Evolutionary conservation across 2,329 filamentous ascomycete species (phyloP).

Genomic region (Aurifilum marmelostoma): DNA sequence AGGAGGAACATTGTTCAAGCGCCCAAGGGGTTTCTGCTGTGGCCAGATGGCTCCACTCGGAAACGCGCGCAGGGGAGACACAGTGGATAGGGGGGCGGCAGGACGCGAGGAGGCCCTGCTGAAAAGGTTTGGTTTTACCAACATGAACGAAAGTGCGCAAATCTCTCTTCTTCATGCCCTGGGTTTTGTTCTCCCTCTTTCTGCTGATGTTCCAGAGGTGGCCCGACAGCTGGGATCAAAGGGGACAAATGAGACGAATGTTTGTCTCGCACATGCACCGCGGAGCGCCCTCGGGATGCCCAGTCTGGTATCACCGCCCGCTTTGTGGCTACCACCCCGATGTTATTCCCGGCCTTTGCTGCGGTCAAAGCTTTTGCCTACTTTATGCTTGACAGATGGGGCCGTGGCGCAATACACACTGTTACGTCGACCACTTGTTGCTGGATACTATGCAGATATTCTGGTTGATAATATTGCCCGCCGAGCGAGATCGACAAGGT

Average conservation of each 20-base stretch:
- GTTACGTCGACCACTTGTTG: not conserved
- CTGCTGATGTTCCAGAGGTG: constrained; percentile 18
- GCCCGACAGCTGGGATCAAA: constrained; percentile 10
- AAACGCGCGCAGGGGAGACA: not conserved
- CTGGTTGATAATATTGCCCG: not conserved
- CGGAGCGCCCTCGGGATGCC: constrained; percentile 8
- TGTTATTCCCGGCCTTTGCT: not conserved
- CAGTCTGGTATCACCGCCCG: constrained; percentile 6
- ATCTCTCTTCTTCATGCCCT: not conserved
- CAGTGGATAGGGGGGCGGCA: no score
- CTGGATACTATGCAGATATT: not conserved
- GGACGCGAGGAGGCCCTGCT: not conserved
- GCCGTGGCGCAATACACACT: not conserved
- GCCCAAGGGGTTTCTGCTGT: not conserved
- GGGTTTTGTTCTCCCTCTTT: not conserved
- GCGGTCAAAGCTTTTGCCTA: not conserved
- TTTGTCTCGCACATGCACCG: constrained; percentile 12
- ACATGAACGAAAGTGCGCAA: not conserved
- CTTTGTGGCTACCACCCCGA: not conserved
- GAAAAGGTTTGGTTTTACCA: not conserved
- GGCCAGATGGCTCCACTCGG: not conserved
- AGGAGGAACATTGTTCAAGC: not conserved
- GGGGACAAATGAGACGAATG: constrained; percentile 11
- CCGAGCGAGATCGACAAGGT: not conserved
- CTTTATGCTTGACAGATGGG: not conserved